A percentile compares a stretch with the other conserved stretches of the same genome.
phyloP scores from a whole-genome alignment of 176 grass and related monocot genomes.

The Ensete glaucum region DNA sequence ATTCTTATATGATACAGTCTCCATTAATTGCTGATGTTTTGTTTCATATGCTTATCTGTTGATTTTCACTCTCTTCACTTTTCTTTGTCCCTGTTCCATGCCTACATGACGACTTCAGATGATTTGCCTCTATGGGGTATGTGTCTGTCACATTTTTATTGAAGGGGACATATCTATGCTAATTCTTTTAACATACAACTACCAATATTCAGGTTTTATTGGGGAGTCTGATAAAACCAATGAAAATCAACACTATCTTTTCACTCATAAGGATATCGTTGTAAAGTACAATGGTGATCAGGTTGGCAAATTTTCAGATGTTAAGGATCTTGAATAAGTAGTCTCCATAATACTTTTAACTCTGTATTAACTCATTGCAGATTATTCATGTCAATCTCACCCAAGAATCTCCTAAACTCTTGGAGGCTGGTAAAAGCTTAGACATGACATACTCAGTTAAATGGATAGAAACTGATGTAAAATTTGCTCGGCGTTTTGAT shows the following conservation, averaged over 20 bases:
- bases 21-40: neutral
- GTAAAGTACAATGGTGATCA: conserved; percentile 73
- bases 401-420: conserved; percentile 83
- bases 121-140: conserved; percentile 96
- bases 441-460: conserved; percentile 94
- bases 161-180: neutral
- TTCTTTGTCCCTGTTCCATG: neutral
- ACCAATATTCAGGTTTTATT: conserved; percentile 49
- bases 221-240: conserved; percentile 88
- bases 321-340: conserved; percentile 15
- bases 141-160: conserved; percentile 8
- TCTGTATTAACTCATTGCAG: conserved; percentile 30
- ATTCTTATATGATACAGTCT: conserved; percentile 14
- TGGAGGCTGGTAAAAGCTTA: conserved; percentile 83
- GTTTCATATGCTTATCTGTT: neutral
- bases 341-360: conserved; percentile 5
- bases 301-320: conserved; percentile 30
- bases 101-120: conserved; percentile 28
- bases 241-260: conserved; percentile 91
- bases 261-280: conserved; percentile 77
- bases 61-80: too few relatives aligned
- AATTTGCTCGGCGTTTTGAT: conserved; percentile 84
- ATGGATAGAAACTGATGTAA: conserved; percentile 81
- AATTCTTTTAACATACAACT: neutral
- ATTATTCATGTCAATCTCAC: conserved; percentile 99